Percentiles rank a stretch among this genome's conserved stretches.
Evolutionary conservation across 805 yeast species (phyloP).

Genomic region (Lipomyces yamanashiensis): DNA sequence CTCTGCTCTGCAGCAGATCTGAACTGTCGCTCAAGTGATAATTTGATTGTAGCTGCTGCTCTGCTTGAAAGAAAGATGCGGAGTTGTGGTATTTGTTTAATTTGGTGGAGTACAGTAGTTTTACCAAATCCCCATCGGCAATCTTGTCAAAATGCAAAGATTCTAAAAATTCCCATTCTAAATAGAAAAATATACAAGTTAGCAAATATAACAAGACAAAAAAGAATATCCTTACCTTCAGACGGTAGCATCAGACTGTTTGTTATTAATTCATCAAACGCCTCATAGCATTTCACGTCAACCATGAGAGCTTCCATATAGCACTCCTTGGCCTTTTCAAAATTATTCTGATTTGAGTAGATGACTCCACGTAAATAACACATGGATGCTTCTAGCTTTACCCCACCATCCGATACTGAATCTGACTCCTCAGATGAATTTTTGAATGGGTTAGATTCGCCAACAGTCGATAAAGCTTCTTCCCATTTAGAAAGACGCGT

Average conservation of each 20-base stretch:
- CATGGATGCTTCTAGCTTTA: slow-evolving; percentile 83
- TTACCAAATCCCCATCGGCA: slow-evolving; percentile 80
- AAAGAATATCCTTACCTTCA: slow-evolving; percentile 50
- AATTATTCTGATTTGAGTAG: slow-evolving; percentile 79
- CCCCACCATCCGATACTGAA: slow-evolving; percentile 71
- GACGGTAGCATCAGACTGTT: slow-evolving; percentile 77
- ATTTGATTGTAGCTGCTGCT: slow-evolving; percentile 66
- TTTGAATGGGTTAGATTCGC: slow-evolving; percentile 77
- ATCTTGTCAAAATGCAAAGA: slow-evolving; percentile 67
- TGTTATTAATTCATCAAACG: slow-evolving; percentile 75
- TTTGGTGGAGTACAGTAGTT: slow-evolving; percentile 72
- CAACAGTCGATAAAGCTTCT: slow-evolving; percentile 84
- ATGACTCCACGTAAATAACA: slow-evolving; percentile 84
- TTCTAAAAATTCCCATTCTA: slow-evolving; percentile 76
- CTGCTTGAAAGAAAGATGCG: slow-evolving; percentile 65
- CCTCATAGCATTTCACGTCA: slow-evolving; percentile 92
- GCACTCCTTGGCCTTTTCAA: slow-evolving; percentile 83
- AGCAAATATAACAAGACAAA: background rate
- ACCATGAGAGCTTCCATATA: slow-evolving; percentile 83
- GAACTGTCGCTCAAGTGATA: slow-evolving; percentile 70
- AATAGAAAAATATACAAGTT: background rate
- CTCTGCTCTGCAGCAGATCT: slow-evolving; percentile 69
- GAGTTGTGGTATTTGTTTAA: slow-evolving; percentile 71
- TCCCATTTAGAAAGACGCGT: slow-evolving; percentile 78
- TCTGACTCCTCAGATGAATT: slow-evolving; percentile 35